These are phyloP conservation scores for Colletotrichum gigasporum DNA, from an alignment of 2,329 filamentous ascomycete genomes.

Conservation along the genomic window DNA sequence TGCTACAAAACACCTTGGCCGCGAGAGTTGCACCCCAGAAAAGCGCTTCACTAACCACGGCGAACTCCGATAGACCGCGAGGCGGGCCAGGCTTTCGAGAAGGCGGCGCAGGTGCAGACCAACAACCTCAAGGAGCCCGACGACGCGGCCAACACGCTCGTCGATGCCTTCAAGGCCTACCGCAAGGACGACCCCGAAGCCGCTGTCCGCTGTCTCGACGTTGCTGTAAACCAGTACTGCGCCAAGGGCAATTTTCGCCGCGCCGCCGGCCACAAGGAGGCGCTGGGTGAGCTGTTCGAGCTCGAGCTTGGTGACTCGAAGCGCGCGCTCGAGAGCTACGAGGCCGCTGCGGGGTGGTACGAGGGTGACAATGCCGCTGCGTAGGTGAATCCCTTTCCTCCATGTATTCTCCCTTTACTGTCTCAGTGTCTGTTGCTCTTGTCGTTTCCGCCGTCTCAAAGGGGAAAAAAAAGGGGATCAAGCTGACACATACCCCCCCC, in stretches of 20 bases:
- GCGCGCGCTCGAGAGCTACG: slow-evolving; percentile 83
- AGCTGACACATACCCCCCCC: not conserved
- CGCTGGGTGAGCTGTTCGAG: slow-evolving; percentile 87
- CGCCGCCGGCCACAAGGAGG: slow-evolving; percentile 91
- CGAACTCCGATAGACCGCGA: slow-evolving; percentile 70
- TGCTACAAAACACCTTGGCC: too few species aligned
- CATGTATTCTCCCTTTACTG: too few species aligned
- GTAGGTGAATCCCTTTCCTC: slow-evolving; percentile 58
- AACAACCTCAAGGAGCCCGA: slow-evolving; percentile 89
- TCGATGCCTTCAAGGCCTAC: slow-evolving; percentile 96
- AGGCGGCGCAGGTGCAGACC: slow-evolving; percentile 82
- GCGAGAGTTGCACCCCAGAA: too few species aligned
- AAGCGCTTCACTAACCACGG: not conserved
- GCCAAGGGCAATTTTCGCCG: slow-evolving; percentile 89
- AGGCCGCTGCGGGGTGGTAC: slow-evolving; percentile 88
- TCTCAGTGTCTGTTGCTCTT: too few species aligned
- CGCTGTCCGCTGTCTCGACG: slow-evolving; percentile 81
- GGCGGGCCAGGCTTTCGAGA: slow-evolving; percentile 87
- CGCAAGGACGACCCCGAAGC: slow-evolving; percentile 84
- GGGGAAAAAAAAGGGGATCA: not conserved
- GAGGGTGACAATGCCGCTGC: slow-evolving; percentile 86
- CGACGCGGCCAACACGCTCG: slow-evolving; percentile 87
- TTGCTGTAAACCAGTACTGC: slow-evolving; percentile 87
- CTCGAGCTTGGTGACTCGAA: slow-evolving; percentile 80
- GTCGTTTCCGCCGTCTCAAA: too few species aligned